A percentile compares a stretch with the other conserved stretches of the same genome.
phyloP scores from a whole-genome alignment of 2,329 filamentous ascomycete genomes.

The Periconia macrospinosa region DNA sequence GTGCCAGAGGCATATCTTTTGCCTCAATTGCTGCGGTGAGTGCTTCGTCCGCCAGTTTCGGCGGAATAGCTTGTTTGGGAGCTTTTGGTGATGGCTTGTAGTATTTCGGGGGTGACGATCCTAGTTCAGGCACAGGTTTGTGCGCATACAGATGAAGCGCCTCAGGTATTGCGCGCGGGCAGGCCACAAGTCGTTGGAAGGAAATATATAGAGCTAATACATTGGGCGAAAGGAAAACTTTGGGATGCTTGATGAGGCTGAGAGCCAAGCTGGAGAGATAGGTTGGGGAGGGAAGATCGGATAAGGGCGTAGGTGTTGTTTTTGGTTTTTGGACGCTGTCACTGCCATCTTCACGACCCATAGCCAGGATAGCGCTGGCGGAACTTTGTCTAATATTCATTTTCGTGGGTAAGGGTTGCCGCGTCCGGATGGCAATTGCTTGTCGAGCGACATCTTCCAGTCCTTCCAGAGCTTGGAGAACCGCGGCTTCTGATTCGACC shows the following conservation, averaged over 20 bases:
- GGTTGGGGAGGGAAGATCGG: constrained; percentile 30
- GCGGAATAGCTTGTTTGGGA: constrained; percentile 71
- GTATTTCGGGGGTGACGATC: constrained; percentile 51
- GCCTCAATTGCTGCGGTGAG: constrained; percentile 78
- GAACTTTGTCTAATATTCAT: constrained; percentile 33
- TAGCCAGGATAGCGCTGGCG: constrained; percentile 36
- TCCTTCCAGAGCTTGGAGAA: constrained; percentile 23
- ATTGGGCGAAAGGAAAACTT: constrained; percentile 76
- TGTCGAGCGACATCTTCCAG: constrained; percentile 26
- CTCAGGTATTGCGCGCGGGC: constrained; percentile 75
- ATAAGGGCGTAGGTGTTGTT: constrained; percentile 15
- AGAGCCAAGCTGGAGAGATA: constrained; percentile 63
- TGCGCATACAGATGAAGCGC: constrained; percentile 80
- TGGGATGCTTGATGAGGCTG: constrained; percentile 69
- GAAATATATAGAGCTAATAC: constrained; percentile 75
- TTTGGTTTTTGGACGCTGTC: constrained; percentile 5
- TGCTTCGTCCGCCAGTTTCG: constrained; percentile 70
- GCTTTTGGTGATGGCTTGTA: constrained; percentile 64
- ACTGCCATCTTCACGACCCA: constrained; percentile 23
- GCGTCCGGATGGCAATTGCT: constrained; percentile 32
- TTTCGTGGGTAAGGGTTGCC: constrained; percentile 24
- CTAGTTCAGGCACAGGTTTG: constrained; percentile 72
- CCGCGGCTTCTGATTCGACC: constrained; percentile 27
- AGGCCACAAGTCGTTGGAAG: constrained; percentile 72
- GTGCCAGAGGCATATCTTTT: constrained; percentile 75